Evolutionary conservation across 2,329 filamentous ascomycete species (phyloP).

Genomic region (Epicoccum sorghinum): DNA sequence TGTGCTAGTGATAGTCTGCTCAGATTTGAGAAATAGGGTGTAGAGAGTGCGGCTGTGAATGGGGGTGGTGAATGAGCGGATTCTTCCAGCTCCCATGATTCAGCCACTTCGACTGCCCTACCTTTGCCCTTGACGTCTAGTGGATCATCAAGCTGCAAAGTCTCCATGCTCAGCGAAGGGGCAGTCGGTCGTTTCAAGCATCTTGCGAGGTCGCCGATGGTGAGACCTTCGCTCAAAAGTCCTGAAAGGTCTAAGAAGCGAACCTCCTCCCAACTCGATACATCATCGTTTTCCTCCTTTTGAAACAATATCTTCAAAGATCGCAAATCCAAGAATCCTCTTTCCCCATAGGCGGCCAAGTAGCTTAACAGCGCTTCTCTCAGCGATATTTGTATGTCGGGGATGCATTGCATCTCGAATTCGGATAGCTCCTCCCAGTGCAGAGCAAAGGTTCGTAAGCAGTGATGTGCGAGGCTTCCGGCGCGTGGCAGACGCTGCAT

Average conservation of each 20-base stretch:
- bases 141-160: constrained; percentile 18
- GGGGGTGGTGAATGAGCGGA: neutral
- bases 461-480: constrained; percentile 56
- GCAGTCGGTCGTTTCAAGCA: constrained; percentile 41
- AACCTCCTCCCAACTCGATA: constrained; percentile 52
- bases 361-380: constrained; percentile 64
- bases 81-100: constrained; percentile 52
- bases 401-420: constrained; percentile 62
- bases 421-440: constrained; percentile 64
- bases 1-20: constrained; percentile 65
- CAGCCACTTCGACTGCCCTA: constrained; percentile 39
- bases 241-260: constrained; percentile 60
- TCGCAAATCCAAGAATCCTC: constrained; percentile 48
- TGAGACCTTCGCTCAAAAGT: constrained; percentile 57
- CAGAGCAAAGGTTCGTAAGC: constrained; percentile 60
- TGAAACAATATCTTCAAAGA: constrained; percentile 60
- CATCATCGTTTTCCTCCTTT: constrained; percentile 38
- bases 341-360: constrained; percentile 56
- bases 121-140: constrained; percentile 10
- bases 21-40: constrained; percentile 56
- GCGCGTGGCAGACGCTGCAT: constrained; percentile 38
- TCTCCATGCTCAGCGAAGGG: constrained; percentile 19
- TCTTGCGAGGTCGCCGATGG: constrained; percentile 56
- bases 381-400: constrained; percentile 57
- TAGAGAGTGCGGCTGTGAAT: constrained; percentile 26